Evolutionary conservation across 305 asterid genomes (phyloP).

Genomic region (Fraxinus sp.): DNA sequence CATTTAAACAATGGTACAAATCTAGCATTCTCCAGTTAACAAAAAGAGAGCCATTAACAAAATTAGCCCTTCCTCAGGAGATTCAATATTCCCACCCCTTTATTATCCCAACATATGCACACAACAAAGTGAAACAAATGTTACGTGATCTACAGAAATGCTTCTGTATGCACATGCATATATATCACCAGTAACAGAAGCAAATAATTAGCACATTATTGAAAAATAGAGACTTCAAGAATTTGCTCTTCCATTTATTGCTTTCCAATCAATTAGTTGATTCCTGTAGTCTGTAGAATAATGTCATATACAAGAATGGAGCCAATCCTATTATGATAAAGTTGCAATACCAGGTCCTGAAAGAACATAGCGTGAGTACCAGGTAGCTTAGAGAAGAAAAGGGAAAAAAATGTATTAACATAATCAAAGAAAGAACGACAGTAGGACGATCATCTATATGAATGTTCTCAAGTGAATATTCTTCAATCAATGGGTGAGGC

Average conservation of each 20-base stretch:
- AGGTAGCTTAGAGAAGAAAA: neutral
- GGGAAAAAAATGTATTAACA: neutral
- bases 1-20: neutral
- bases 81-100: neutral
- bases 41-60: neutral
- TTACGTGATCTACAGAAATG: neutral
- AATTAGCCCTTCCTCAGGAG: neutral
- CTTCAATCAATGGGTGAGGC: neutral
- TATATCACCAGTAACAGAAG: neutral
- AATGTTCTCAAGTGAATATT: neutral
- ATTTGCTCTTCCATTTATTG: neutral
- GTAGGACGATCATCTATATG: neutral
- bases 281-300: neutral
- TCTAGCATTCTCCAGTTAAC: neutral
- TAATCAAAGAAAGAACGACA: neutral
- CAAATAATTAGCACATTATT: neutral
- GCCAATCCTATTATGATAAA: neutral
- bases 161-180: neutral
- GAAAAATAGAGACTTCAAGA: neutral
- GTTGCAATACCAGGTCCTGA: neutral
- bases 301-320: neutral
- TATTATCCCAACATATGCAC: conserved; percentile 10
- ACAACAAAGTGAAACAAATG: neutral
- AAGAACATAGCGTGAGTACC: neutral
- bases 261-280: neutral